Conservation (phyloP, 176 grass and related monocot species). For the Zea mays region Zm-B73-REFERENCE-NAM-5.0 NC_050100.1:222020001-222020500, state of each 20-base stretch:
- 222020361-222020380: conserved; percentile 89
- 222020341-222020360: conserved; percentile 83
- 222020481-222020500: conserved; percentile 73
- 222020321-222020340: conserved; percentile 64
- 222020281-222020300: neutral
- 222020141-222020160: neutral
- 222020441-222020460: conserved; percentile 88
- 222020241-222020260: neutral
- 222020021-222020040: conserved; percentile 23
- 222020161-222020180: neutral
- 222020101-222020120: neutral
- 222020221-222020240: neutral
- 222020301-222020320: conserved; percentile 25
- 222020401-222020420: conserved; percentile 86
- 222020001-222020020: conserved; percentile 1
- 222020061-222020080: neutral
- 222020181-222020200: neutral
- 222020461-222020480: conserved; percentile 75
- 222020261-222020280: neutral
- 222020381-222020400: conserved; percentile 72
- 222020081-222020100: conserved; percentile 14
- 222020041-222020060: neutral
- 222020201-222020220: neutral
- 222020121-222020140: neutral
- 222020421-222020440: conserved; percentile 85